These are phyloP conservation scores for Cyclotella choctawhatcheeana DNA, from an alignment of 108 stramenopile species.

Conservation along the genomic window DNA sequence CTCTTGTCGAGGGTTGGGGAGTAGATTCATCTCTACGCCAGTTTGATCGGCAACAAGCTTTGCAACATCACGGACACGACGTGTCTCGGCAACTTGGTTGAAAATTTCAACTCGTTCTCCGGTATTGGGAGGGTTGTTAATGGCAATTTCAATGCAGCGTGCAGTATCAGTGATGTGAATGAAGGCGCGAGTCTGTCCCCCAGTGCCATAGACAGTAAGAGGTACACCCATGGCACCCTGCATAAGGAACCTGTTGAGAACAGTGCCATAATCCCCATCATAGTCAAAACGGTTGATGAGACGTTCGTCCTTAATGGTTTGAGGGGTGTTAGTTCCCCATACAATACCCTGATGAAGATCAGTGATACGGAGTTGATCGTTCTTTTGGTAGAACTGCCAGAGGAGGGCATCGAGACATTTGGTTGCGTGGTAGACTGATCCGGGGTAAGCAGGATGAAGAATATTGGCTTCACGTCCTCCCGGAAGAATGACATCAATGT, in stretches of 20 bases:
- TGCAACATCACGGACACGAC: conserved; percentile 96
- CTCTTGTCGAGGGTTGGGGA: conserved; percentile 97
- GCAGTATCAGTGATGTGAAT: conserved; percentile 98
- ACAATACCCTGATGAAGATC: conserved; percentile 99
- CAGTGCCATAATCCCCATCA: conserved; percentile 98
- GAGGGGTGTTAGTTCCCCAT: conserved; percentile 99
- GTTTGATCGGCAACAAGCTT: conserved; percentile 91
- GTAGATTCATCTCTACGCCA: conserved; percentile 88
- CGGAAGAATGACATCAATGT: conserved; percentile 97
- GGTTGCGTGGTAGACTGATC: conserved; percentile 95
- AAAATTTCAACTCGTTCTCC: conserved; percentile 96
- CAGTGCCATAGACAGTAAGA: conserved; percentile 97
- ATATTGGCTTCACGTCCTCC: conserved; percentile 92
- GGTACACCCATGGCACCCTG: conserved; percentile 97
- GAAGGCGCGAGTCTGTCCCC: conserved; percentile 97
- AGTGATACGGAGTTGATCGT: conserved; percentile 94
- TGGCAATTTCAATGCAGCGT: conserved; percentile 95
- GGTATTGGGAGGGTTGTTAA: conserved; percentile 93
- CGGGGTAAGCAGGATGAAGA: conserved; percentile 98
- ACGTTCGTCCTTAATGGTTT: conserved; percentile 93
- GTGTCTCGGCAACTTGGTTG: conserved; percentile 97
- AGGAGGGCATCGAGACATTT: conserved; percentile 97
- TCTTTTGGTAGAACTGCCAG: conserved; percentile 99
- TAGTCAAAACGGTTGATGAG: conserved; percentile 98
- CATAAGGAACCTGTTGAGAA: conserved; percentile 98